Conservation (phyloP, 768 basidiomycete species). For the Termitomyces heimii region DNA sequence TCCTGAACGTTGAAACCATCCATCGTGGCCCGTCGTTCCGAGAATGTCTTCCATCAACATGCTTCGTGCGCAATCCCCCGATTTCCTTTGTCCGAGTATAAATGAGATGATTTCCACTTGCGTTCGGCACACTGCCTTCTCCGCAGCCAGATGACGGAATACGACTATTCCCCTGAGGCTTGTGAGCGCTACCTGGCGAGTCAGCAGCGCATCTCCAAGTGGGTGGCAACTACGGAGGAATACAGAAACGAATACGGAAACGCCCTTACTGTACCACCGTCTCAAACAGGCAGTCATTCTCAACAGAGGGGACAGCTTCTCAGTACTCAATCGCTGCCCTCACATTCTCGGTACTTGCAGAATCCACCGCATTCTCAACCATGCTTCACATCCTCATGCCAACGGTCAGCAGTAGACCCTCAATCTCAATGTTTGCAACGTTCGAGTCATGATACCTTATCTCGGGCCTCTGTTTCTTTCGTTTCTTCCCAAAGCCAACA, state of each 20-base stretch:
- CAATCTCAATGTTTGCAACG: neutral
- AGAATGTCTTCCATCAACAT: constrained; percentile 5
- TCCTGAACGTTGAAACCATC: neutral
- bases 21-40: neutral
- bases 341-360: constrained; percentile 6
- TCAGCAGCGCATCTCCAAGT: constrained; percentile 33
- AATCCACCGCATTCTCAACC: neutral
- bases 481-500: neutral
- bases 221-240: constrained; percentile 30
- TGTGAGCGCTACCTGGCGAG: constrained; percentile 36
- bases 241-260: constrained; percentile 13
- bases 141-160: constrained; percentile 35
- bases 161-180: constrained; percentile 45
- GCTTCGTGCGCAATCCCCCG: constrained; percentile 3
- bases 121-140: too few relatives aligned
- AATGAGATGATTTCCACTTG: neutral
- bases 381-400: neutral
- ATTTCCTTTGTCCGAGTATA: constrained; percentile 1
- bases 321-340: neutral
- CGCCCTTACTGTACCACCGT: constrained; percentile 4
- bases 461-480: neutral
- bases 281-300: neutral
- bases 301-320: neutral
- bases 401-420: neutral
- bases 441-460: neutral